Evolutionary conservation across 768 basidiomycete species (phyloP).

Genomic region (Leucosporidium scottii): DNA sequence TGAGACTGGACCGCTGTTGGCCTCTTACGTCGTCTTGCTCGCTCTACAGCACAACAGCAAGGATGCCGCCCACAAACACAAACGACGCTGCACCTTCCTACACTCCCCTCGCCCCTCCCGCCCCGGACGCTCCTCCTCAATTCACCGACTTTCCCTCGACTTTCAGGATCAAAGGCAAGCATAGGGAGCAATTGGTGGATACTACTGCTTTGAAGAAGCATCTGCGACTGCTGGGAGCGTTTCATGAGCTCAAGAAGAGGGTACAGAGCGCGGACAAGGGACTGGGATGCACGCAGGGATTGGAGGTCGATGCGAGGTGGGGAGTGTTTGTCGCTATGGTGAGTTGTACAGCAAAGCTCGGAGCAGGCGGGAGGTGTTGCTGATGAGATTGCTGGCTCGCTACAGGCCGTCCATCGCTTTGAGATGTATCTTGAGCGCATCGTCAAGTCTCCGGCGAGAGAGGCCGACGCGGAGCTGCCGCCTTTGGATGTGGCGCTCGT

Average conservation of each 20-base stretch:
- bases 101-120: background rate
- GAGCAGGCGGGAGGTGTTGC: too few species aligned
- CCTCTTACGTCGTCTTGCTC: too few species aligned
- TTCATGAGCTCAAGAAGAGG: conserved; percentile 6
- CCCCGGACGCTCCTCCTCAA: background rate
- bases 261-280: conserved; percentile 8
- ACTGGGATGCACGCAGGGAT: background rate
- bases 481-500: conserved; percentile 34
- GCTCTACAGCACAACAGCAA: too few species aligned
- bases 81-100: background rate
- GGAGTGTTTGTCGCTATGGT: conserved; percentile 16
- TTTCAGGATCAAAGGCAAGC: background rate
- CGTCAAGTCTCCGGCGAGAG: too few species aligned
- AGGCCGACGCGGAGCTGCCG: conserved; percentile 1
- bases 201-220: conserved; percentile 18
- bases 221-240: conserved; percentile 33
- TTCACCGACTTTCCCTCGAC: background rate
- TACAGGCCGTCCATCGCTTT: conserved; percentile 19
- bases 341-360: too few species aligned
- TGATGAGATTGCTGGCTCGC: too few species aligned
- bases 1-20: too few species aligned
- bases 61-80: background rate
- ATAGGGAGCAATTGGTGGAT: conserved; percentile 14
- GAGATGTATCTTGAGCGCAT: background rate
- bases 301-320: conserved; percentile 32